Conservation (phyloP, 1,284 basidiomycete species). For the Malassezia sp. region DNA sequence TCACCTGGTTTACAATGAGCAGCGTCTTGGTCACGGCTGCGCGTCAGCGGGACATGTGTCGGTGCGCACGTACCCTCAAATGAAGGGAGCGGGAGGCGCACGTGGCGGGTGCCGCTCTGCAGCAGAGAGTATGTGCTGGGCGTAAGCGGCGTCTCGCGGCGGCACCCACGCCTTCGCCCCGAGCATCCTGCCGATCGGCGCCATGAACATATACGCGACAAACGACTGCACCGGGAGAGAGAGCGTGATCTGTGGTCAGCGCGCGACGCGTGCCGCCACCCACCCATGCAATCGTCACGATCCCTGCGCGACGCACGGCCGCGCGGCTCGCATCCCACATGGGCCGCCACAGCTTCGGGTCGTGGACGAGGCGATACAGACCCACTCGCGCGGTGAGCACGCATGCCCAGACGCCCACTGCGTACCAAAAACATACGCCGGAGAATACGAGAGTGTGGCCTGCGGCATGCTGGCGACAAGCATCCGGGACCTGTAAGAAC, state of each 20-base stretch:
- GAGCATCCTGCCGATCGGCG: slow-evolving; percentile 18
- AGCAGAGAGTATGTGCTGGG: slow-evolving; percentile 1
- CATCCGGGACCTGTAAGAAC: background rate
- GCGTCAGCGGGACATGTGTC: no score
- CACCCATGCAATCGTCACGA: slow-evolving; percentile 25
- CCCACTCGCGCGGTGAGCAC: slow-evolving; percentile 19
- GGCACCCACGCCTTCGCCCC: slow-evolving; percentile 23
- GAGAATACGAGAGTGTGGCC: slow-evolving; percentile 36
- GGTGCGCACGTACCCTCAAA: background rate
- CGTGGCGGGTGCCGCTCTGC: background rate
- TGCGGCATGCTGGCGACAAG: slow-evolving; percentile 32
- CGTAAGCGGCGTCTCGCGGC: background rate
- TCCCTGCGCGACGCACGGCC: slow-evolving; percentile 25
- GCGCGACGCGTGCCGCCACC: background rate
- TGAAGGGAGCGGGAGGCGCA: slow-evolving; percentile 7
- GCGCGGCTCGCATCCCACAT: slow-evolving; percentile 37
- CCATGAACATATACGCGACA: slow-evolving; percentile 36
- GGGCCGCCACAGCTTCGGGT: slow-evolving; percentile 32
- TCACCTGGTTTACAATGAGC: slow-evolving; percentile 37
- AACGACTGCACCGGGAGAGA: slow-evolving; percentile 36
- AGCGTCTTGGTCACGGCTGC: slow-evolving; percentile 35
- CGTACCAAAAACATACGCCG: slow-evolving; percentile 31
- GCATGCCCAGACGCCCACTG: no score
- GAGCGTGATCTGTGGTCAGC: slow-evolving; percentile 3
- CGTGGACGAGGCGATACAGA: slow-evolving; percentile 37